phyloP scores from a whole-genome alignment of 495 filamentous ascomycete species.

The Aspergillus homomorphus region DNA sequence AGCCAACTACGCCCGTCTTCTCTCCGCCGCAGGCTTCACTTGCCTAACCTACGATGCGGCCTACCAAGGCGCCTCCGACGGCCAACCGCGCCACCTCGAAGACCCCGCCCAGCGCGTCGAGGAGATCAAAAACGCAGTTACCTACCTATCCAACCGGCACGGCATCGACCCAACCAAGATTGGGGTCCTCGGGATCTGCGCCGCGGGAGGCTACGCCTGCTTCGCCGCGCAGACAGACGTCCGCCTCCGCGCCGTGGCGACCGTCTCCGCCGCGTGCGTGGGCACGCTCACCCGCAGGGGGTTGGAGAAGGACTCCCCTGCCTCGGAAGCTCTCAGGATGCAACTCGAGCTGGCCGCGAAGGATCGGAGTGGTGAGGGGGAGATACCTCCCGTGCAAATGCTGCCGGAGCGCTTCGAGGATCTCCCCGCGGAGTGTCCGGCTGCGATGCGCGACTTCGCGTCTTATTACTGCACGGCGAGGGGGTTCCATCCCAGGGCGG shows the following conservation, averaged over 20 bases:
- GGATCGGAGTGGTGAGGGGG: too few species aligned
- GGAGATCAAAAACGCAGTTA: conserved; percentile 35
- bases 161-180: conserved; percentile 31
- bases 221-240: conserved; percentile 36
- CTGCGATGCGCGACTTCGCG: conserved; percentile 19
- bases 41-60: conserved; percentile 37
- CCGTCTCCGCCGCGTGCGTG: conserved; percentile 27
- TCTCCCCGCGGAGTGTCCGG: conserved; percentile 11
- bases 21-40: conserved; percentile 32
- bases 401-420: neutral
- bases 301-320: too few species aligned
- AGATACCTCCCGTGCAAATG: conserved; percentile 1
- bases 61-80: conserved; percentile 37
- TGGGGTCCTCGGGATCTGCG: conserved; percentile 43
- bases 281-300: conserved; percentile 9
- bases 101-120: conserved; percentile 38
- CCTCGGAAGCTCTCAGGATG: too few species aligned
- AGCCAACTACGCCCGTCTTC: conserved; percentile 26
- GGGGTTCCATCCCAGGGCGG: conserved; percentile 20
- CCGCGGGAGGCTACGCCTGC: conserved; percentile 32
- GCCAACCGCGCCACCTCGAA: conserved; percentile 35
- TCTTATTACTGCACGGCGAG: conserved; percentile 26
- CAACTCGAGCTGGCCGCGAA: too few species aligned
- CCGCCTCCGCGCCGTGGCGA: conserved; percentile 39
- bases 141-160: conserved; percentile 27